A percentile compares a stretch with the other conserved stretches of the same genome.
These are phyloP conservation scores for Porpolomopsis calyptriformis DNA, from an alignment of 768 basidiomycete species.

Conservation along the genomic window DNA sequence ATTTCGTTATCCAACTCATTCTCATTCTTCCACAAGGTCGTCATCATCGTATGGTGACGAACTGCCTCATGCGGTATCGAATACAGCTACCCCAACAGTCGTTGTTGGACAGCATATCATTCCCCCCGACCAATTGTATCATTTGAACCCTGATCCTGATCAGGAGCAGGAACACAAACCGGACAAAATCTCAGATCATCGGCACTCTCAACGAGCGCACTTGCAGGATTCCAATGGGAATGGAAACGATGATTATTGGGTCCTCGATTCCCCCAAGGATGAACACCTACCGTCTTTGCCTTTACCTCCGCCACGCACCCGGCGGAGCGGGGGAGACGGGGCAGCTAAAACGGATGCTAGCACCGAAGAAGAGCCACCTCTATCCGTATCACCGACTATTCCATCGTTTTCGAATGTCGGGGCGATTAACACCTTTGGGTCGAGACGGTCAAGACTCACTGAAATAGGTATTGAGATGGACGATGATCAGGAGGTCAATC, in stretches of 20 bases:
- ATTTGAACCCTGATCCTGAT: constrained; percentile 23
- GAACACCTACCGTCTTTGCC: constrained; percentile 23
- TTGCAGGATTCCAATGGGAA: not conserved
- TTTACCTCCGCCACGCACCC: constrained; percentile 25
- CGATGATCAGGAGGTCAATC: too few species aligned
- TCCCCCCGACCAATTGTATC: constrained; percentile 43
- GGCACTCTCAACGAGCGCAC: not conserved
- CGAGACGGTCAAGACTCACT: too few species aligned
- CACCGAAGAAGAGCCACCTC: not conserved
- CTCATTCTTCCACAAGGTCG: constrained; percentile 28
- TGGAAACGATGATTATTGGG: not conserved
- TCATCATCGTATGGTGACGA: constrained; percentile 47
- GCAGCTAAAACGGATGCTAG: not conserved
- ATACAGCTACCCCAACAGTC: constrained; percentile 26
- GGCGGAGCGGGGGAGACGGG: constrained; percentile 4
- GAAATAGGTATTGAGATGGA: too few species aligned
- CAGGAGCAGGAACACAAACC: constrained; percentile 7
- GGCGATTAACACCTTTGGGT: too few species aligned
- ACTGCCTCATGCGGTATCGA: constrained; percentile 11
- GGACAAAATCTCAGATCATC: not conserved
- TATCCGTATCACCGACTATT: too few species aligned
- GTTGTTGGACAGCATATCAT: constrained; percentile 38
- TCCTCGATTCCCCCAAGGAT: constrained; percentile 1
- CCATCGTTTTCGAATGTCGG: too few species aligned
- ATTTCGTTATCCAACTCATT: constrained; percentile 35